These are phyloP conservation scores for Tolypocladium ovalisporum DNA, from an alignment of 2,329 filamentous ascomycete species.

Conservation along the genomic window DNA sequence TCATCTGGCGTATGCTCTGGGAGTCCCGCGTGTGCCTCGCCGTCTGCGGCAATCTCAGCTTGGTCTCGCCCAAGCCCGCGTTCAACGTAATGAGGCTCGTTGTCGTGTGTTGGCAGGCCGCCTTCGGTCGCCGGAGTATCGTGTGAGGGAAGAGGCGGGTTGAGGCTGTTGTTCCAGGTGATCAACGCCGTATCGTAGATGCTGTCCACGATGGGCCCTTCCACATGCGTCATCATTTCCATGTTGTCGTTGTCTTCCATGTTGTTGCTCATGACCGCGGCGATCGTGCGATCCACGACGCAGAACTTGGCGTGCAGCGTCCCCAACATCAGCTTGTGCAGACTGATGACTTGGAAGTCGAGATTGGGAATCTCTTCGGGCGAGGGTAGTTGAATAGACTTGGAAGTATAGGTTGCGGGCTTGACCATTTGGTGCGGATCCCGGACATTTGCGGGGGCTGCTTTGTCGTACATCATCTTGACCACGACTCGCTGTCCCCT, in stretches of 20 bases:
- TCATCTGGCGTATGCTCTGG: slow-evolving; percentile 46
- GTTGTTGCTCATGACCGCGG: slow-evolving; percentile 66
- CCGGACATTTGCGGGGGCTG: slow-evolving; percentile 50
- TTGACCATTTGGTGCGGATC: slow-evolving; percentile 54
- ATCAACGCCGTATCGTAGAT: slow-evolving; percentile 65
- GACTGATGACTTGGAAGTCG: slow-evolving; percentile 63
- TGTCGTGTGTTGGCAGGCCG: neutral
- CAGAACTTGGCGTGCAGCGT: slow-evolving; percentile 74
- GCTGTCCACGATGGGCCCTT: slow-evolving; percentile 66
- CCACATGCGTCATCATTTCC: slow-evolving; percentile 69
- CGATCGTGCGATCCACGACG: slow-evolving; percentile 62
- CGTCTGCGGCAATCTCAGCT: neutral
- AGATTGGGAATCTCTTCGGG: slow-evolving; percentile 59
- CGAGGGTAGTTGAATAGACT: slow-evolving; percentile 48
- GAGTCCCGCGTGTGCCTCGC: slow-evolving; percentile 14
- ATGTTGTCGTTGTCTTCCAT: slow-evolving; percentile 70
- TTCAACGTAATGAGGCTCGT: neutral
- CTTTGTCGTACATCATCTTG: slow-evolving; percentile 68
- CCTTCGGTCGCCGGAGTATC: neutral
- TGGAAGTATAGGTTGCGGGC: slow-evolving; percentile 45
- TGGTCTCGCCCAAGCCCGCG: neutral
- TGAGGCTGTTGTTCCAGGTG: slow-evolving; percentile 55
- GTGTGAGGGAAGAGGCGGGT: slow-evolving; percentile 5
- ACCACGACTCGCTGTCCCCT: slow-evolving; percentile 49
- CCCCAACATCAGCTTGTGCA: slow-evolving; percentile 57